These are phyloP conservation scores for Pterocarpus macrocarpus DNA, from an alignment of 306 rosid genomes.

Conservation along the genomic window DNA sequence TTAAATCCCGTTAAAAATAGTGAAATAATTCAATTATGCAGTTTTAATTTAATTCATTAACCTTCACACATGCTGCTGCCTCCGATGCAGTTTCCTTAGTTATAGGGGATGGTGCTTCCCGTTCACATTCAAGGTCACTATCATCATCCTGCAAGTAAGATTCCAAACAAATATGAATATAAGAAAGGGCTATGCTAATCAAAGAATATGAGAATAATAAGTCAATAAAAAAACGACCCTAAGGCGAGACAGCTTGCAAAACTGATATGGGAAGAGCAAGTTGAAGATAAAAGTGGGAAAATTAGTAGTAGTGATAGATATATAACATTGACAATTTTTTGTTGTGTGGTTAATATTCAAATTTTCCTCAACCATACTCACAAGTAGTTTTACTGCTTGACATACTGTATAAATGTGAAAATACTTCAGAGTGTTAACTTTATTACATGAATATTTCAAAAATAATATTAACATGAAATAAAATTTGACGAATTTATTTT, in stretches of 20 bases:
- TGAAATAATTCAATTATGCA: too few species aligned
- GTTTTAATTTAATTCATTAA: background rate
- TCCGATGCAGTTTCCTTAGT: constrained; percentile 58
- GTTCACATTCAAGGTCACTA: constrained; percentile 79
- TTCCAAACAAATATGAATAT: constrained; percentile 21
- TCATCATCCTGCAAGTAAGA: constrained; percentile 74
- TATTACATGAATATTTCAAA: too few species aligned
- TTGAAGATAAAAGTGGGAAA: background rate
- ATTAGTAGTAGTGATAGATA: too few species aligned
- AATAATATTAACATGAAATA: too few species aligned
- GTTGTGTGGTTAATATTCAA: too few species aligned
- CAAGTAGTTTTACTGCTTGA: too few species aligned
- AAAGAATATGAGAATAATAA: background rate
- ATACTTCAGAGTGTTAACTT: too few species aligned
- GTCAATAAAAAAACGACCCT: background rate
- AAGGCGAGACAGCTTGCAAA: background rate
- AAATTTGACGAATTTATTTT: too few species aligned
- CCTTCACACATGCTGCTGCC: constrained; percentile 86
- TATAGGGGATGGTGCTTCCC: constrained; percentile 63
- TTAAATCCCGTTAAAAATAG: too few species aligned
- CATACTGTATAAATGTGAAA: too few species aligned
- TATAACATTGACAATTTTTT: too few species aligned
- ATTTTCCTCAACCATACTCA: too few species aligned
- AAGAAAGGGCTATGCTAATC: background rate
- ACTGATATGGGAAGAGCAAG: background rate